A percentile compares a stretch with the other conserved stretches of the same genome.
These are phyloP conservation scores for Paraconiothyrium sp. DNA, from an alignment of 2,329 filamentous ascomycete genomes.

Conservation along the genomic window DNA sequence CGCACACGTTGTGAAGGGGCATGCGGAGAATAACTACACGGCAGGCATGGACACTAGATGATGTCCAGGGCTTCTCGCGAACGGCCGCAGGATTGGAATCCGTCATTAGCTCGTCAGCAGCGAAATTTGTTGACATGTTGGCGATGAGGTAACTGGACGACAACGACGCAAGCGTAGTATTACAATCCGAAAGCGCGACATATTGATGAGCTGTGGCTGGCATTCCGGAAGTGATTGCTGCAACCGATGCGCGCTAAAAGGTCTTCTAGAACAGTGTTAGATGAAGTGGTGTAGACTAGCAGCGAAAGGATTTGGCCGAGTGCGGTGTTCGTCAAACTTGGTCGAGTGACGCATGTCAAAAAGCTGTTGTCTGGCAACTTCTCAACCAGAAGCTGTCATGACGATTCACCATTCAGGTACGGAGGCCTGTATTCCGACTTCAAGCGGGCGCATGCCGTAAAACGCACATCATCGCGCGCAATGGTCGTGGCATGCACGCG, in stretches of 20 bases:
- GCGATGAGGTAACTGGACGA: background rate
- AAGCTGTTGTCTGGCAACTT: background rate
- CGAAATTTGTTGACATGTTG: constrained; percentile 5
- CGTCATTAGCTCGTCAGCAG: constrained; percentile 9
- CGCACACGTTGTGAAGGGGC: constrained; percentile 18
- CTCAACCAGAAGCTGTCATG: too few species aligned
- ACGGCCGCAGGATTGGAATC: background rate
- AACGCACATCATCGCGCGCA: constrained; percentile 29
- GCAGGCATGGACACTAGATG: constrained; percentile 10
- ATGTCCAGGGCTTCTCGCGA: constrained; percentile 11
- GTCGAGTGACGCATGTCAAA: background rate
- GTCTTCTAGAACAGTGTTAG: constrained; percentile 39
- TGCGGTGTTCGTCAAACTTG: background rate
- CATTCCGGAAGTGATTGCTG: constrained; percentile 32
- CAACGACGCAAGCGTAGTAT: constrained; percentile 5
- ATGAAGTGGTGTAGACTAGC: constrained; percentile 23
- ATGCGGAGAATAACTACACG: constrained; percentile 31
- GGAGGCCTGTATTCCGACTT: constrained; percentile 20
- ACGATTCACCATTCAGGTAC: constrained; percentile 30
- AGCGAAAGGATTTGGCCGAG: constrained; percentile 6
- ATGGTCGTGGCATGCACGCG: constrained; percentile 31
- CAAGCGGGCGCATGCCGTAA: constrained; percentile 10
- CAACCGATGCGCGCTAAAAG: constrained; percentile 37
- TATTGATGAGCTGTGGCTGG: constrained; percentile 19
- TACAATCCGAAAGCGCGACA: constrained; percentile 27